These are phyloP conservation scores for Tausonia pullulans DNA, from an alignment of 1,284 basidiomycete genomes.

Conservation along the genomic window DNA sequence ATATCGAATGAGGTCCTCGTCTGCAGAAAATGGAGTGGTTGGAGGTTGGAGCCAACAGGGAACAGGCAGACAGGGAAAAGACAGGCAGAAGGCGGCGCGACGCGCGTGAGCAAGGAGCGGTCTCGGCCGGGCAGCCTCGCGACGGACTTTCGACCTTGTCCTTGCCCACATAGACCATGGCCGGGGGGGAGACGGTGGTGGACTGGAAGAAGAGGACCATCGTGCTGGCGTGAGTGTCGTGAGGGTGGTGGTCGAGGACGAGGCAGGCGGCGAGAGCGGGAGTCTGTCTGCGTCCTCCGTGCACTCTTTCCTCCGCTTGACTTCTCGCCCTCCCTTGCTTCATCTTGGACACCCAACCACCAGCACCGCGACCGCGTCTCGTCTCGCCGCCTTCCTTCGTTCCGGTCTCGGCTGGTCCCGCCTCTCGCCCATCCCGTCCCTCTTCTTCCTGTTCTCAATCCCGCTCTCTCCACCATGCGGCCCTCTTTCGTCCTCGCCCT, in stretches of 20 bases:
- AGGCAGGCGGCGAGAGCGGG: no score
- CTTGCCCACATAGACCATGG: constrained; percentile 77
- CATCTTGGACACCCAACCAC: no score
- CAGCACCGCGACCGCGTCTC: no score
- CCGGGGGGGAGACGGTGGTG: constrained; percentile 49
- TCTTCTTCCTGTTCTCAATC: not conserved
- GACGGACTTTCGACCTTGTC: constrained; percentile 85
- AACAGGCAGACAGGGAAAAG: not conserved
- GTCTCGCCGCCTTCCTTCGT: no score
- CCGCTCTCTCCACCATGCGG: not conserved
- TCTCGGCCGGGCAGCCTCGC: not conserved
- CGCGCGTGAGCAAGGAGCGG: no score
- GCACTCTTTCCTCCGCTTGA: no score
- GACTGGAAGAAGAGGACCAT: constrained; percentile 50
- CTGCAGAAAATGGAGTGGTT: constrained; percentile 35
- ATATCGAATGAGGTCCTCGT: constrained; percentile 88
- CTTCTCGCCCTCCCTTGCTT: no score
- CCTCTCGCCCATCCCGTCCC: no score
- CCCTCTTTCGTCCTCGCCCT: not conserved
- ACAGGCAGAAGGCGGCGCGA: no score
- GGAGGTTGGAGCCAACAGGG: not conserved
- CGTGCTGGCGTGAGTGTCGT: not conserved
- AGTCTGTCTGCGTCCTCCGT: no score
- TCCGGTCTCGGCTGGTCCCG: no score
- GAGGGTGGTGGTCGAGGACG: no score